These are phyloP conservation scores for Theobroma grandiflorum DNA, from an alignment of 441 rosid genomes.

Conservation along the genomic window DNA sequence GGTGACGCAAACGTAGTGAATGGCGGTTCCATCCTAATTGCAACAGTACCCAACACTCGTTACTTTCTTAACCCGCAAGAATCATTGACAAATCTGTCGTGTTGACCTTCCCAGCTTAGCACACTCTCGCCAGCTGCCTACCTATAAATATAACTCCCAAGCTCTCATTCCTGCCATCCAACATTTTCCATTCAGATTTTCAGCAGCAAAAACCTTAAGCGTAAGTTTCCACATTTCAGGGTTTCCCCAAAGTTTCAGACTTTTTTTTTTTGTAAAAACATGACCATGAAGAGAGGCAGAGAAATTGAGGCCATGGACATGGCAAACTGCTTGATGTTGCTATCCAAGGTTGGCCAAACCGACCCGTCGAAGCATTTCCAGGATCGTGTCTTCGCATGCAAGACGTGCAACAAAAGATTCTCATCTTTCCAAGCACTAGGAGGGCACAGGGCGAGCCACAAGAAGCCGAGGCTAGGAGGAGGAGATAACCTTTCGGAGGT, in stretches of 20 bases:
- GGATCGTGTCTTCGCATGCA: constrained; percentile 65
- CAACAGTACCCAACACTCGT: neutral
- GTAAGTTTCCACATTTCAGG: neutral
- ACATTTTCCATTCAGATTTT: neutral
- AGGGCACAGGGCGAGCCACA: constrained; percentile 77
- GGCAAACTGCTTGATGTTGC: constrained; percentile 75
- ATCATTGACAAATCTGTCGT: constrained; percentile 42
- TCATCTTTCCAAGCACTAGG: constrained; percentile 77
- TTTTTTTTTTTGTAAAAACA: neutral
- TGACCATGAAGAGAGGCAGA: constrained; percentile 62
- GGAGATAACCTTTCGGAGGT: constrained; percentile 31
- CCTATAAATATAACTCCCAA: constrained; percentile 17
- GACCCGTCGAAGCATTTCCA: neutral
- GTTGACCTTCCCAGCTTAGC: constrained; percentile 15
- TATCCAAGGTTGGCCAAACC: constrained; percentile 66
- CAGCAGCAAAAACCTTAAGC: neutral
- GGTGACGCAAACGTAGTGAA: constrained; percentile 39
- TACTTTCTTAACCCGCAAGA: constrained; percentile 47
- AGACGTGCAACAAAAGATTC: constrained; percentile 69
- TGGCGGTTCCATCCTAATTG: constrained; percentile 29
- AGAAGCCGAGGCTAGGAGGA: constrained; percentile 47
- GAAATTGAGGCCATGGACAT: constrained; percentile 49
- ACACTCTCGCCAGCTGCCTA: neutral
- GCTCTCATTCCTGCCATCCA: neutral
- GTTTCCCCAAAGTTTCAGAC: neutral